Percentiles rank a stretch among this genome's conserved stretches.
These are phyloP conservation scores for Aristolochia californica DNA, from an alignment of 164 flowering plant species.

Conservation along the genomic window DNA sequence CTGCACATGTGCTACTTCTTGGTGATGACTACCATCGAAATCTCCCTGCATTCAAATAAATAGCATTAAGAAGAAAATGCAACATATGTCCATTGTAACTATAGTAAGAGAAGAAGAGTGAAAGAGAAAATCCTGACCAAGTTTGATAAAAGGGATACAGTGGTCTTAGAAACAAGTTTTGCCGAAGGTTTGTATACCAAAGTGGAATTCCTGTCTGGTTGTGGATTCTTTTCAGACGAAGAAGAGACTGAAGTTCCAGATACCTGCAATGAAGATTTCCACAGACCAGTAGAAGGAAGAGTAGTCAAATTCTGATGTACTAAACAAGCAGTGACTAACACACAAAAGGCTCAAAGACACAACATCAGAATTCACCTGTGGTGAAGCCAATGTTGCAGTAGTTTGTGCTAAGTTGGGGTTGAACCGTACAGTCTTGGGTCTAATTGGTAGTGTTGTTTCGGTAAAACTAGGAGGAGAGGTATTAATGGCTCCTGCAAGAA, in stretches of 20 bases:
- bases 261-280: constrained; percentile 21
- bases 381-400: constrained; percentile 19
- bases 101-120: neutral
- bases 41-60: constrained; percentile 41
- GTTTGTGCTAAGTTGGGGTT: constrained; percentile 32
- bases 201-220: constrained; percentile 28
- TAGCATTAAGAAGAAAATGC: neutral
- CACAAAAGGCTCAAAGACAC: neutral
- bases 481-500: constrained; percentile 60
- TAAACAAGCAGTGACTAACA: neutral
- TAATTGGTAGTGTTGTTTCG: constrained; percentile 52
- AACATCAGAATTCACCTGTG: constrained; percentile 26
- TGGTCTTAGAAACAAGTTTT: constrained; percentile 61
- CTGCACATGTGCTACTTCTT: constrained; percentile 19
- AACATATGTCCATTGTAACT: neutral
- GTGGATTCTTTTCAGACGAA: constrained; percentile 24
- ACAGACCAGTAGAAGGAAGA: neutral
- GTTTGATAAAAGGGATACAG: constrained; percentile 60
- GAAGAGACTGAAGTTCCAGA: constrained; percentile 23
- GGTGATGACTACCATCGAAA: constrained; percentile 20
- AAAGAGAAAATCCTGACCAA: constrained; percentile 39
- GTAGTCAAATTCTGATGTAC: neutral
- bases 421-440: constrained; percentile 78
- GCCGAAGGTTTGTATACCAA: constrained; percentile 81
- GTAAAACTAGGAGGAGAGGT: constrained; percentile 39